phyloP scores from a whole-genome alignment of 106 monocot genomes.

The Dioscorea zingiberensis region DNA sequence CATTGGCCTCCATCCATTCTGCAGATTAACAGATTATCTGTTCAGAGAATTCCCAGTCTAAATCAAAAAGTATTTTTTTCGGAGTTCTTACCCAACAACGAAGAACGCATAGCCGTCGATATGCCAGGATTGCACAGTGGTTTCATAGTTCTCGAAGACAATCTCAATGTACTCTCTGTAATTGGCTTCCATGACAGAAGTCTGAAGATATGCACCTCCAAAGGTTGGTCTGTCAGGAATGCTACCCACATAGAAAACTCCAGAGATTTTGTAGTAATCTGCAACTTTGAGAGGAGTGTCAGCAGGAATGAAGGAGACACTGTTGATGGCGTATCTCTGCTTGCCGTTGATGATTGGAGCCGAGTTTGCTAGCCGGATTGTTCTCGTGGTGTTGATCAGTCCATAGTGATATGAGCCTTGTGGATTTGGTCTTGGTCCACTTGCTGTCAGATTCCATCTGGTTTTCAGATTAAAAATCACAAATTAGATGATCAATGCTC shows the following conservation, averaged over 20 bases:
- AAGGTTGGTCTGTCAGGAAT: conserved; percentile 50
- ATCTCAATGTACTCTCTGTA: conserved; percentile 61
- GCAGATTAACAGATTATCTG: not conserved
- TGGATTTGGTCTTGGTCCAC: conserved; percentile 67
- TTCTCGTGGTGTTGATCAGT: conserved; percentile 47
- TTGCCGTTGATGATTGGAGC: conserved; percentile 54
- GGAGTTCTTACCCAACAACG: conserved; percentile 45
- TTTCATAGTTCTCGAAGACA: conserved; percentile 58
- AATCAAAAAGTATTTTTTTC: not conserved
- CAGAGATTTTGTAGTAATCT: conserved; percentile 52
- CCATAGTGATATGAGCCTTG: conserved; percentile 82
- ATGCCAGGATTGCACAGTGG: conserved; percentile 57
- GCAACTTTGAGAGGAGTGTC: conserved; percentile 67
- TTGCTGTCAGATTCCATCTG: conserved; percentile 77
- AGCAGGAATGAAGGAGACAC: conserved; percentile 49
- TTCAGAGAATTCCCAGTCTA: not conserved
- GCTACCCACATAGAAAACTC: conserved; percentile 47
- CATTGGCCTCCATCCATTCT: conserved; percentile 54
- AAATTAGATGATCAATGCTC: not conserved
- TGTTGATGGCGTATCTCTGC: conserved; percentile 61
- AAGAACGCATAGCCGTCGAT: conserved; percentile 64
- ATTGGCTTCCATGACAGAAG: conserved; percentile 60
- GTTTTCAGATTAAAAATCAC: not conserved
- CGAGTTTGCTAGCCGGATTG: conserved; percentile 68
- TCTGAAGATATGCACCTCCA: conserved; percentile 43